Conservation (phyloP, 805 yeast genomes). For the Teunomyces kruisii region DNA sequence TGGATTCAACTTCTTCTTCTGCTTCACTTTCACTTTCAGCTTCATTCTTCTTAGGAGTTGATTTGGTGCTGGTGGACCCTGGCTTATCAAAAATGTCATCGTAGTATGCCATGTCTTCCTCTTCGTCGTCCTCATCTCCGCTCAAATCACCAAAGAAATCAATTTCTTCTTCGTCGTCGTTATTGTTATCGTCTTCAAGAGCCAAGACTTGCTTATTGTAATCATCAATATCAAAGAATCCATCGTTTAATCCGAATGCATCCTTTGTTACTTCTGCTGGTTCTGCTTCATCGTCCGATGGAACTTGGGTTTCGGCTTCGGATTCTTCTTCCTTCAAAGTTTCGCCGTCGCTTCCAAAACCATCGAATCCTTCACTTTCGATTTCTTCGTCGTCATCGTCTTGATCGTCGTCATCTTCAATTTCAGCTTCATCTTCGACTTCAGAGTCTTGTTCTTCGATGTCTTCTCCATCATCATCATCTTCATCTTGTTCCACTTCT, state of each 20-base stretch:
- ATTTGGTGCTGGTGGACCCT: slow-evolving; percentile 10
- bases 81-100: slow-evolving; percentile 65
- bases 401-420: slow-evolving; percentile 5
- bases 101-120: slow-evolving; percentile 51
- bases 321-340: slow-evolving; percentile 20
- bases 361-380: slow-evolving; percentile 10
- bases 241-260: slow-evolving; percentile 73
- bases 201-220: slow-evolving; percentile 75
- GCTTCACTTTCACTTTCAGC: slow-evolving; percentile 39
- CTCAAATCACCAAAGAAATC: slow-evolving; percentile 36
- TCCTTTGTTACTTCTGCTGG: slow-evolving; percentile 34
- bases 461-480: slow-evolving; percentile 6
- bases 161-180: slow-evolving; percentile 48
- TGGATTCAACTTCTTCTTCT: slow-evolving; percentile 20
- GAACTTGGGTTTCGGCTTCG: slow-evolving; percentile 16
- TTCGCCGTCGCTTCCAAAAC: slow-evolving; percentile 10
- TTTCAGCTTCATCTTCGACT: slow-evolving; percentile 22
- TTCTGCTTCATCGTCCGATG: slow-evolving; percentile 9
- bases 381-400: slow-evolving; percentile 22
- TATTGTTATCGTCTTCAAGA: slow-evolving; percentile 49
- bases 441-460: slow-evolving; percentile 12
- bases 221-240: slow-evolving; percentile 79
- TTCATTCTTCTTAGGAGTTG: background rate
- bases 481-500: slow-evolving; percentile 17
- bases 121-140: slow-evolving; percentile 43